These are phyloP conservation scores for Marasmius sp. DNA, from an alignment of 1,284 basidiomycete species.

Conservation along the genomic window DNA sequence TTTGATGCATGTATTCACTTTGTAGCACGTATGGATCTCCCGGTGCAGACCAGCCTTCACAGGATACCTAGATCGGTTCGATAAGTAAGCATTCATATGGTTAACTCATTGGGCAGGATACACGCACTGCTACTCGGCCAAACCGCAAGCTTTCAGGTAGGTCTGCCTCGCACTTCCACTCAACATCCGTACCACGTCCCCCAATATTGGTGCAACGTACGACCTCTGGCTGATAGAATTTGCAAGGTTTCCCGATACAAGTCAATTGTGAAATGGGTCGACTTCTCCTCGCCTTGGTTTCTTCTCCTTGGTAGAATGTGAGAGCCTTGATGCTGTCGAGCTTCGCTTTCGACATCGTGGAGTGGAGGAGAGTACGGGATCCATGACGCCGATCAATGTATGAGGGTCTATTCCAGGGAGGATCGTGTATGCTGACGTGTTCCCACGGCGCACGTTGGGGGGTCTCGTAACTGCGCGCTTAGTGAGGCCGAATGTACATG, in stretches of 20 bases:
- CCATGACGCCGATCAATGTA: neutral
- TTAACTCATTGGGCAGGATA: neutral
- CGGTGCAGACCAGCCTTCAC: constrained; percentile 84
- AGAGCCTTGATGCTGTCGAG: constrained; percentile 72
- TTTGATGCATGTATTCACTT: constrained; percentile 46
- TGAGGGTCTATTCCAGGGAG: constrained; percentile 1
- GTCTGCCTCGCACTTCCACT: constrained; percentile 94
- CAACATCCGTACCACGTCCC: constrained; percentile 71
- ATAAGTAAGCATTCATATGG: neutral
- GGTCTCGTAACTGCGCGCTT: too few relatives aligned
- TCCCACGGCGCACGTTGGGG: too few relatives aligned
- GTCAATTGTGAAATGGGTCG: constrained; percentile 73
- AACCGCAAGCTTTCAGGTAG: constrained; percentile 79
- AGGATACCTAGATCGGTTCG: constrained; percentile 53
- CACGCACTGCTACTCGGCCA: constrained; percentile 66
- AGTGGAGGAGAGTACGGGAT: neutral
- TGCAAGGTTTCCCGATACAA: constrained; percentile 81
- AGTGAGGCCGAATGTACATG: too few relatives aligned
- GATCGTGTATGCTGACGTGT: neutral
- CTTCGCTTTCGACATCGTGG: constrained; percentile 62
- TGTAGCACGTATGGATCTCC: constrained; percentile 85
- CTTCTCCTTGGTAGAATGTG: constrained; percentile 73
- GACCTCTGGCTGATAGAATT: constrained; percentile 77
- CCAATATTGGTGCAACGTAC: constrained; percentile 83
- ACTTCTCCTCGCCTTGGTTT: constrained; percentile 69